Percentiles rank a stretch among this genome's conserved stretches.
phyloP scores from a whole-genome alignment of 106 monocot genomes.

The Cymbidium sinense region DNA sequence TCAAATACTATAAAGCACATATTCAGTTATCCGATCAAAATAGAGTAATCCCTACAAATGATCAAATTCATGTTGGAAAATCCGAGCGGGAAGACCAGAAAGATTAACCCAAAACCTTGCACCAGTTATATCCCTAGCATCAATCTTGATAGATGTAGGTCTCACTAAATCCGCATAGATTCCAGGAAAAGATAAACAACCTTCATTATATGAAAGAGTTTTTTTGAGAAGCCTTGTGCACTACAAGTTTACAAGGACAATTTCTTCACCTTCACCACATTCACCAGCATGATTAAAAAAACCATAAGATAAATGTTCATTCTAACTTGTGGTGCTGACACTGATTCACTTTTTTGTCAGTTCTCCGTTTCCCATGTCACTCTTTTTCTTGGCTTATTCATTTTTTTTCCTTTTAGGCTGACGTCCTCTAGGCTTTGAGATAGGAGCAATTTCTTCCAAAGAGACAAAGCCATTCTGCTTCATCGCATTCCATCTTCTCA shows the following conservation, averaged over 20 bases:
- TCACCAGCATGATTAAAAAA: conserved; percentile 86
- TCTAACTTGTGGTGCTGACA: conserved; percentile 56
- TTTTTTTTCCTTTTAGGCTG: conserved; percentile 56
- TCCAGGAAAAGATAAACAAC: conserved; percentile 96
- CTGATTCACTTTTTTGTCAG: conserved; percentile 38
- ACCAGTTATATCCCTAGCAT: conserved; percentile 80
- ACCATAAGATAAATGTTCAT: conserved; percentile 92
- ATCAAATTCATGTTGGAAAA: conserved; percentile 99
- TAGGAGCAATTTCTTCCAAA: conserved; percentile 39
- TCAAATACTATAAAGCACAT: conserved; percentile 60
- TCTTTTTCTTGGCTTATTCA: conserved; percentile 46
- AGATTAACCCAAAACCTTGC: conserved; percentile 68
- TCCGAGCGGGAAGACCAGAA: conserved; percentile 71
- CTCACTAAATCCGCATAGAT: conserved; percentile 93
- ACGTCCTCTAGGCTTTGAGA: conserved; percentile 46
- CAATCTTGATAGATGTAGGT: conserved; percentile 82
- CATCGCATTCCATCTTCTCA: conserved; percentile 82
- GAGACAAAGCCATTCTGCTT: conserved; percentile 82
- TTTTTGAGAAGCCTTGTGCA: conserved; percentile 62
- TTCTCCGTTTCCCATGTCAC: conserved; percentile 25
- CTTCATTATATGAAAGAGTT: conserved; percentile 56
- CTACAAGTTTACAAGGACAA: conserved; percentile 80
- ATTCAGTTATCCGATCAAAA: conserved; percentile 85
- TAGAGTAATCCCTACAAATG: conserved; percentile 87
- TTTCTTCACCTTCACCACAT: conserved; percentile 89